phyloP scores from a whole-genome alignment of 441 rosid genomes.

The Gossypium trilobum region DNA sequence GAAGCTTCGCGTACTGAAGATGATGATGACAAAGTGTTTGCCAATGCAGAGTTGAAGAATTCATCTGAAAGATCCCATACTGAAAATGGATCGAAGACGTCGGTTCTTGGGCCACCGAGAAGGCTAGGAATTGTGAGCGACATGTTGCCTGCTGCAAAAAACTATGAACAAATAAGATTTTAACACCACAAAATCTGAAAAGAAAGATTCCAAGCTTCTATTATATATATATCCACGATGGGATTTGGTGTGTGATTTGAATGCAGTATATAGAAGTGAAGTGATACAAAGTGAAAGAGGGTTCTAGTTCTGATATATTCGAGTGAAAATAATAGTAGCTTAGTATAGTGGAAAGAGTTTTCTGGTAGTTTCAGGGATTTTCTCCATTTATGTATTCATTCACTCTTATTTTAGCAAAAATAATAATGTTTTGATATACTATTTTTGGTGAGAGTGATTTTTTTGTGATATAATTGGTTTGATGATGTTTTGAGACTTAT shows the following conservation, averaged over 20 bases:
- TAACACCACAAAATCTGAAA: neutral
- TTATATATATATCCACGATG: neutral
- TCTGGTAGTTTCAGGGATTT: neutral
- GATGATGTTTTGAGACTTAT: no score
- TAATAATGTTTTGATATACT: neutral
- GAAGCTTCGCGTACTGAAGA: slow-evolving; percentile 2
- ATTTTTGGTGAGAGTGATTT: no score
- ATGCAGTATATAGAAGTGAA: neutral
- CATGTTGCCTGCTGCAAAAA: neutral
- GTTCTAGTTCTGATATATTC: neutral
- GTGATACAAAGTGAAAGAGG: neutral
- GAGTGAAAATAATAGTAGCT: neutral
- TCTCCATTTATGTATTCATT: neutral
- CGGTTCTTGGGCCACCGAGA: slow-evolving; percentile 5
- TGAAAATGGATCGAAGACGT: neutral
- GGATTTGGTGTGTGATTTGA: neutral
- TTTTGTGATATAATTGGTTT: no score
- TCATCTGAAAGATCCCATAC: slow-evolving; percentile 17
- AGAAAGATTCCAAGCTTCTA: neutral
- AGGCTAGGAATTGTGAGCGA: slow-evolving; percentile 5
- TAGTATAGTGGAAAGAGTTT: neutral
- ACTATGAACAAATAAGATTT: neutral
- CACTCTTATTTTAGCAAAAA: neutral
- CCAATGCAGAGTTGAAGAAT: slow-evolving; percentile 12
- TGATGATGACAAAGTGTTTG: neutral